phyloP scores from a whole-genome alignment of 306 rosid species.

The Quercus dentata region DNA sequence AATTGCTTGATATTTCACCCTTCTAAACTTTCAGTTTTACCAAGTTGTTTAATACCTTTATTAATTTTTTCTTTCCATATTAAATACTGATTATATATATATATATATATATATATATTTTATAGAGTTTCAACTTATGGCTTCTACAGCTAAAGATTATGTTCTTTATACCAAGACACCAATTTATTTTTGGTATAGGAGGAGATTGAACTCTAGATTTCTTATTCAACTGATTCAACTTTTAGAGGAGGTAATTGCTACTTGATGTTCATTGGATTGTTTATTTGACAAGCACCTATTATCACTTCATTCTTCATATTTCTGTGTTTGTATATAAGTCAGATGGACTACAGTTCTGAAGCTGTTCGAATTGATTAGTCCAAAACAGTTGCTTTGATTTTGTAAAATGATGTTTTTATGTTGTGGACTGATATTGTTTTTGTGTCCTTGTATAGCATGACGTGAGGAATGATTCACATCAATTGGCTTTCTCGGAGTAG shows the following conservation, averaged over 20 bases:
- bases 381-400: slow-evolving; percentile 12
- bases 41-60: neutral
- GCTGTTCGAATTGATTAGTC: neutral
- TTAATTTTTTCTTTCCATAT: too few species aligned
- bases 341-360: slow-evolving; percentile 69
- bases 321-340: neutral
- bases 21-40: neutral
- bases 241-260: neutral
- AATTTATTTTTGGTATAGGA: too few species aligned
- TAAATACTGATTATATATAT: too few species aligned
- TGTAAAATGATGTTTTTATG: slow-evolving; percentile 6
- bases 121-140: too few species aligned
- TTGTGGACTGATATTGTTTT: slow-evolving; percentile 21
- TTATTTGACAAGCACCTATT: neutral
- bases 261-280: neutral
- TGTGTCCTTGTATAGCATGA: slow-evolving; percentile 55
- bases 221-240: too few species aligned
- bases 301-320: neutral
- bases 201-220: accelerated
- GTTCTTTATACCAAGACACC: too few species aligned
- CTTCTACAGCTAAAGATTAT: too few species aligned
- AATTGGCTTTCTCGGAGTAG: slow-evolving; percentile 78
- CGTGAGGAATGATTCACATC: slow-evolving; percentile 65
- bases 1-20: neutral
- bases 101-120: too few species aligned